Percentiles rank a stretch among this genome's conserved stretches.
phyloP scores from a whole-genome alignment of 768 basidiomycete species.

The Lactifluus piperatus region DNA sequence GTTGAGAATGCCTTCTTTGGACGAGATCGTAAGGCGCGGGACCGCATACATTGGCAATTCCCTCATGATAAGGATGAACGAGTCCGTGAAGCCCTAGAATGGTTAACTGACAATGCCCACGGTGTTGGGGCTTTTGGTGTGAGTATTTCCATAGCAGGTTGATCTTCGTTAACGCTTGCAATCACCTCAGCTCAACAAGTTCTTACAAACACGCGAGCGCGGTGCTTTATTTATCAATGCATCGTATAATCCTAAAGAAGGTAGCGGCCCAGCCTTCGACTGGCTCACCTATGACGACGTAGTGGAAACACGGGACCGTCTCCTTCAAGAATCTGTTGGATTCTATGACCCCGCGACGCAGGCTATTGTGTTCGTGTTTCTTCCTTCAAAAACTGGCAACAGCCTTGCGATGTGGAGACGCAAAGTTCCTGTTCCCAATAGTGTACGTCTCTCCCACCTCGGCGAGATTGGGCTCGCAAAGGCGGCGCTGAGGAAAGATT shows the following conservation, averaged over 20 bases:
- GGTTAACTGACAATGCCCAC: conserved; percentile 11
- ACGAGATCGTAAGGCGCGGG: conserved; percentile 19
- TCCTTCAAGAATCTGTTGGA: conserved; percentile 20
- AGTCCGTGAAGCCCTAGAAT: conserved; percentile 14
- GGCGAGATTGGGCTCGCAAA: conserved; percentile 16
- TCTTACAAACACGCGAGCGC: conserved; percentile 19
- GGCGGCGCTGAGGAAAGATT: conserved; percentile 18
- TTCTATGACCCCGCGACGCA: conserved; percentile 19
- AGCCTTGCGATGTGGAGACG: conserved; percentile 22
- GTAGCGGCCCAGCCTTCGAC: conserved; percentile 11
- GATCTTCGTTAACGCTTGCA: background rate
- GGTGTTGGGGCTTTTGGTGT: conserved; percentile 20
- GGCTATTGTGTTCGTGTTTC: conserved; percentile 18
- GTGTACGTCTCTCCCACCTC: conserved; percentile 9
- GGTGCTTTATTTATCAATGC: conserved; percentile 20
- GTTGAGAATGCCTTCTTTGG: conserved; percentile 21
- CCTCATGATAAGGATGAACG: conserved; percentile 19
- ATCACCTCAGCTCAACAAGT: conserved; percentile 15
- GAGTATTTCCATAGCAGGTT: background rate
- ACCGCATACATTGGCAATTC: conserved; percentile 22
- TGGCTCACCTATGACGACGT: conserved; percentile 18
- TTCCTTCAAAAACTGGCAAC: conserved; percentile 21
- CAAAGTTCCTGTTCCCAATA: conserved; percentile 15
- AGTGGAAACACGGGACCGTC: conserved; percentile 17
- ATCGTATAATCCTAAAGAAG: conserved; percentile 1